These are phyloP conservation scores for Boletus tomentosulus DNA, from an alignment of 768 basidiomycete genomes.

Conservation along the genomic window DNA sequence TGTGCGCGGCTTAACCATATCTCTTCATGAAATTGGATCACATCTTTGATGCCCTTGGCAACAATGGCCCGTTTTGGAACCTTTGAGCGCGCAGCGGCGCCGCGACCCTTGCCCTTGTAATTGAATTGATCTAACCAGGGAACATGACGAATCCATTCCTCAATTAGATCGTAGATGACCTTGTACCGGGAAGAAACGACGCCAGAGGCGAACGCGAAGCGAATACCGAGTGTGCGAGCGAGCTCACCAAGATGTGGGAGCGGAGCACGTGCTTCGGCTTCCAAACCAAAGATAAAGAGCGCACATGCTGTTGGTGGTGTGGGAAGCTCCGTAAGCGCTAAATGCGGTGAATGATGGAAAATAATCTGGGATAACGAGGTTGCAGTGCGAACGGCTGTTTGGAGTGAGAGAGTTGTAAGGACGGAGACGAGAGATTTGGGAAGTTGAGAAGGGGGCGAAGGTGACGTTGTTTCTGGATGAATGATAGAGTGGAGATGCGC, in stretches of 20 bases:
- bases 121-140: constrained; percentile 69
- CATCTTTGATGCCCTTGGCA: constrained; percentile 65
- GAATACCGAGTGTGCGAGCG: constrained; percentile 50
- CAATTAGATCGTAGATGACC: constrained; percentile 55
- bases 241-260: constrained; percentile 54
- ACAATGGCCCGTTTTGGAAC: constrained; percentile 60
- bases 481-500: constrained; percentile 45
- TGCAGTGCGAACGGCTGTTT: constrained; percentile 39
- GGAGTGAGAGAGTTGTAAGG: constrained; percentile 38
- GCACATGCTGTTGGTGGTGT: constrained; percentile 60
- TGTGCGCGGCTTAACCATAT: constrained; percentile 46
- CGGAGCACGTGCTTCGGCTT: constrained; percentile 55
- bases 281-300: constrained; percentile 63
- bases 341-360: constrained; percentile 36
- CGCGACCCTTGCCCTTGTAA: constrained; percentile 29
- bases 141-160: constrained; percentile 56
- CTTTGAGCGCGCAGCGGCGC: constrained; percentile 49
- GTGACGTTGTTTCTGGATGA: constrained; percentile 23
- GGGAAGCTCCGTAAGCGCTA: constrained; percentile 39
- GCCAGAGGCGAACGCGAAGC: constrained; percentile 46
- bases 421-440: constrained; percentile 33
- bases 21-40: constrained; percentile 63
- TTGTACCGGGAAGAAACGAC: constrained; percentile 71
- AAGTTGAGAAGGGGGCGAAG: constrained; percentile 27
- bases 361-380: constrained; percentile 43